Conservation (phyloP, 371 early-diverging fungal species). For the Amoeboaphelidium protococcarum region DNA sequence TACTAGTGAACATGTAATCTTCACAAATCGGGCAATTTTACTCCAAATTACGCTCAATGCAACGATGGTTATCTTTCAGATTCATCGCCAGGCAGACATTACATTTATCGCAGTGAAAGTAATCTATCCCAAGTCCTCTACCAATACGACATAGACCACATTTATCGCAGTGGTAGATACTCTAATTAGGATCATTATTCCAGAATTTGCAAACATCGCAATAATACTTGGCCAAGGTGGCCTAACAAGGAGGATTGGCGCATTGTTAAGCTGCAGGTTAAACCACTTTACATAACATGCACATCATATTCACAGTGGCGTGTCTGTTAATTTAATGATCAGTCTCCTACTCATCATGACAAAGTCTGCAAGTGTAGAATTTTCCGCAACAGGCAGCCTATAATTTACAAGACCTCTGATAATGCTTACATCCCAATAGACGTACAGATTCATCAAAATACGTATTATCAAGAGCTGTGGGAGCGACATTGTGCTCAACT, state of each 20-base stretch:
- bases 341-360: constrained; percentile 71
- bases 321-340: constrained; percentile 54
- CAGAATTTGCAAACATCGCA: constrained; percentile 80
- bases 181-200: constrained; percentile 51
- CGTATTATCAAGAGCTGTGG: not conserved
- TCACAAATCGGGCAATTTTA: constrained; percentile 92
- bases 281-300: constrained; percentile 56
- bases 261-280: constrained; percentile 61
- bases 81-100: constrained; percentile 63
- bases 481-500: not conserved
- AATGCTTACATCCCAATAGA: constrained; percentile 72
- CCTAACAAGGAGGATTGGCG: constrained; percentile 25
- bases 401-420: constrained; percentile 56
- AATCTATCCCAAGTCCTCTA: constrained; percentile 42
- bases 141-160: constrained; percentile 87
- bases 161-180: constrained; percentile 69
- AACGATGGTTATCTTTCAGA: constrained; percentile 51
- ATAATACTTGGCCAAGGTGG: constrained; percentile 44
- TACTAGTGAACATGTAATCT: constrained; percentile 72
- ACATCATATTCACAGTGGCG: constrained; percentile 60
- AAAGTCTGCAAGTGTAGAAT: constrained; percentile 77
- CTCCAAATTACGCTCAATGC: constrained; percentile 73
- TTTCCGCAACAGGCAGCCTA: constrained; percentile 72
- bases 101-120: constrained; percentile 81
- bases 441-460: constrained; percentile 21